Conservation (phyloP, 2,329 filamentous ascomycete genomes). For the Nannizziopsis barbatae region DNA sequence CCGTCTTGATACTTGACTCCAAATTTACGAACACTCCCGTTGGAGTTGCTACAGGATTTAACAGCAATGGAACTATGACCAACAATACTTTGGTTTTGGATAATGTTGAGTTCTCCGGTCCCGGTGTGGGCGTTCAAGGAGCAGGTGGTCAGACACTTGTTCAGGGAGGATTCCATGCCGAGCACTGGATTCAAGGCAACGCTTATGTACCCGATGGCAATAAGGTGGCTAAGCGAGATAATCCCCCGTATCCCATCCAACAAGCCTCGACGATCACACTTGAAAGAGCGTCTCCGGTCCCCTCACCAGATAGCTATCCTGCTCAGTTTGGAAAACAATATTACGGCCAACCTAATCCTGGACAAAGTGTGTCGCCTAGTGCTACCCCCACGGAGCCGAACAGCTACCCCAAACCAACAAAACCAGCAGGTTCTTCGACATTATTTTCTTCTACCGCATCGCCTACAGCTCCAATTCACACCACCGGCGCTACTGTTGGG, state of each 20-base stretch:
- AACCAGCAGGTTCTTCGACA: slow-evolving; percentile 1
- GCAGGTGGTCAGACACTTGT: slow-evolving; percentile 51
- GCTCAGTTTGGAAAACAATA: slow-evolving; percentile 16
- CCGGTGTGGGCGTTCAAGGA: slow-evolving; percentile 54
- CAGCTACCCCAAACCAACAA: slow-evolving; percentile 11
- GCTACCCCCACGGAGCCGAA: background rate
- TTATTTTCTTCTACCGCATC: slow-evolving; percentile 7
- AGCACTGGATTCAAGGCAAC: slow-evolving; percentile 69
- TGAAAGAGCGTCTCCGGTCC: no score
- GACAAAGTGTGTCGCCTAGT: slow-evolving; percentile 16
- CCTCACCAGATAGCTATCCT: slow-evolving; percentile 11
- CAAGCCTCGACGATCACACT: no score
- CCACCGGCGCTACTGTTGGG: slow-evolving; percentile 1
- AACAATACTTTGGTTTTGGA: slow-evolving; percentile 77
- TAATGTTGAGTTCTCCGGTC: slow-evolving; percentile 73
- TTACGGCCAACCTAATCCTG: slow-evolving; percentile 10
- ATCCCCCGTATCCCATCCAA: background rate
- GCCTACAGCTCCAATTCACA: slow-evolving; percentile 12
- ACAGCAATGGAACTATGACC: slow-evolving; percentile 50
- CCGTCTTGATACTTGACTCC: slow-evolving; percentile 72
- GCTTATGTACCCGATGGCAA: slow-evolving; percentile 43
- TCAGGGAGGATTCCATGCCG: slow-evolving; percentile 55
- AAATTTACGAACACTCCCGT: slow-evolving; percentile 62
- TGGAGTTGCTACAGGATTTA: slow-evolving; percentile 66
- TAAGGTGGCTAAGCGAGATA: slow-evolving; percentile 5